Conservation (phyloP, 345 rosid genomes). For the Citropsis articulata region DNA sequence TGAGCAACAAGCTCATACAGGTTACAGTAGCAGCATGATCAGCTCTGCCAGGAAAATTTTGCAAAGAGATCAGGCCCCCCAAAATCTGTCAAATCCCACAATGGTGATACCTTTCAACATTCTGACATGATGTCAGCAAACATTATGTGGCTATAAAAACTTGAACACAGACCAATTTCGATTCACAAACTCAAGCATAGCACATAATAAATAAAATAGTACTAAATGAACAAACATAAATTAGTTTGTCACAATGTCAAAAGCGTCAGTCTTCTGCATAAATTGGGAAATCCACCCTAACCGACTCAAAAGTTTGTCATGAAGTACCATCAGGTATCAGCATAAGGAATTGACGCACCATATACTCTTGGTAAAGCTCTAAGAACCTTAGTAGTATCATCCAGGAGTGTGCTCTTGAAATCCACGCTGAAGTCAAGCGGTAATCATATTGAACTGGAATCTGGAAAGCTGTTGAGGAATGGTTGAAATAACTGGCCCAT, state of each 20-base stretch:
- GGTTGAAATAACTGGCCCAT: slow-evolving; percentile 92
- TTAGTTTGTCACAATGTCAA: background rate
- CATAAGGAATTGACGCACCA: background rate
- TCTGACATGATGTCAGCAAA: background rate
- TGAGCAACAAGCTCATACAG: background rate
- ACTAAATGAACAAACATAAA: background rate
- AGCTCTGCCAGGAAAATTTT: background rate
- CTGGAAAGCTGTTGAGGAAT: slow-evolving; percentile 98
- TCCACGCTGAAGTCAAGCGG: slow-evolving; percentile 39
- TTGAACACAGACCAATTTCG: background rate
- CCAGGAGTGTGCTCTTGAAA: slow-evolving; percentile 5
- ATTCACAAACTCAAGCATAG: slow-evolving; percentile 9
- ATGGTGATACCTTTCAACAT: too few relatives aligned
- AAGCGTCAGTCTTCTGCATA: slow-evolving; percentile 7
- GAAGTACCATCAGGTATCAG: slow-evolving; percentile 1
- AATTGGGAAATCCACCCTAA: slow-evolving; percentile 7
- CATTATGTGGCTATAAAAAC: background rate
- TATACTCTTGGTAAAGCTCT: background rate
- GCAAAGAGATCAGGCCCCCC: background rate
- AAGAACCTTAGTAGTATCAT: background rate
- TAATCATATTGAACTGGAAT: slow-evolving; percentile 92
- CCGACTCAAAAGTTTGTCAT: slow-evolving; percentile 3
- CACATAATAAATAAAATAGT: slow-evolving; percentile 1
- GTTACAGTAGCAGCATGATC: slow-evolving; percentile 1
- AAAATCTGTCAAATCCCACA: background rate